Conservation (phyloP, 116 monocot species). For the Posidonia oceanica region DNA sequence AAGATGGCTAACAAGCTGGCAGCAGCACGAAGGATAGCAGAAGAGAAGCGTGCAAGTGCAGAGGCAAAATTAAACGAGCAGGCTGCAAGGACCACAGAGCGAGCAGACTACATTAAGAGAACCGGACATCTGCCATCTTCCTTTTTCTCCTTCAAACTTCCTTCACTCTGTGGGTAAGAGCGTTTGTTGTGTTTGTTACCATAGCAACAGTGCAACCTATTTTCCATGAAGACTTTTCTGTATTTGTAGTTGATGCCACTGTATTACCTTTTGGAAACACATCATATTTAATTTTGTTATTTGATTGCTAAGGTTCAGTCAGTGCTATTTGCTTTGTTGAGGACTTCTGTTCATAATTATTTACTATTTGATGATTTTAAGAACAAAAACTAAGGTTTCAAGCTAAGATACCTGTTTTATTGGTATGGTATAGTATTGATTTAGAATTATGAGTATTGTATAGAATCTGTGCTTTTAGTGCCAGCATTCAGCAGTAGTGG, state of each 20-base stretch:
- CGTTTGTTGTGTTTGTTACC: neutral
- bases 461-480: too few species aligned
- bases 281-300: neutral
- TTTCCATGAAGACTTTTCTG: neutral
- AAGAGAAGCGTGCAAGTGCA: slow-evolving; percentile 72
- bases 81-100: slow-evolving; percentile 60
- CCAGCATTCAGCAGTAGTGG: too few species aligned
- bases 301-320: too few species aligned
- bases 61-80: slow-evolving; percentile 69
- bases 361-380: too few species aligned
- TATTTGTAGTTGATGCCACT: neutral
- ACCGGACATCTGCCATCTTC: slow-evolving; percentile 82
- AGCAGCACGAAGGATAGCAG: slow-evolving; percentile 52
- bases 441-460: too few species aligned
- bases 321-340: too few species aligned
- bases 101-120: slow-evolving; percentile 78
- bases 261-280: neutral
- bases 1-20: slow-evolving; percentile 62
- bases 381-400: too few species aligned
- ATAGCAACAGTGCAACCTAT: neutral
- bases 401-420: too few species aligned
- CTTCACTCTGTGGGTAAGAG: slow-evolving; percentile 57
- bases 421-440: too few species aligned
- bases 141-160: slow-evolving; percentile 60
- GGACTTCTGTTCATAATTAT: too few species aligned